Base-by-base conservation (phyloP, 1,284 basidiomycete species). In the Fistulina hepatica region DNA sequence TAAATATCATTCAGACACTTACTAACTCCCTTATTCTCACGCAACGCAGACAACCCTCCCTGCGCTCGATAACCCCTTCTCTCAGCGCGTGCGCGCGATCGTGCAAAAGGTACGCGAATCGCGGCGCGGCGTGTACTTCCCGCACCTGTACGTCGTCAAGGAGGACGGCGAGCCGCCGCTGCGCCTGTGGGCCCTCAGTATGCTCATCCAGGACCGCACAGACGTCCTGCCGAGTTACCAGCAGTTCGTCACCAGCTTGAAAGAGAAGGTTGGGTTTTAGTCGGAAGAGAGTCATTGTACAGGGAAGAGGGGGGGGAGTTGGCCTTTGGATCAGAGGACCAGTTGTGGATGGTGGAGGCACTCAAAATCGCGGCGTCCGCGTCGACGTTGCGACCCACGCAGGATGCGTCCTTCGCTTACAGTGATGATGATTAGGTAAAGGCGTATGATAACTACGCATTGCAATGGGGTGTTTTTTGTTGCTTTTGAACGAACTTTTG, bases 81-180 rank as follows among this genome's bases (percentile, higher is more conserved):
- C 82, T 19, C 81, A 93, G 57, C 81, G 95, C 12, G 73, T 99
- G 47, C 94, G 91, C 53, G 90, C 90, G 2, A 75, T 99, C 49
- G 65, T 99, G 37, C 83, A 88, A 59, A 95, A 97, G 66, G 88
- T 86, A 22, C 71, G 92, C 13, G 91, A 95, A 61, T 74, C 82
- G 67, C 79, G 84, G 37, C 71, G 91, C 27, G 93, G 94, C 7
- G 80, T 84, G 4, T 98, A 97, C 60, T 81, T 83, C 54, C 89
- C 91, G 11, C 89, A 95, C 55, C 65, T 99, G n/a, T 98, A 97
- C 56, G 67, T 98, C 30, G 93, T 97, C 52, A 99, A 98, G 65
- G 92, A 95, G 57, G 95, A 98, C 52, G 94, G 92, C 40, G 95
- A 98, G 60, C 88, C 91, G 2, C 81, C 90, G 34, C 65, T 98